These are phyloP conservation scores for Ophiocordyceps camponoti-saundersi DNA, from an alignment of 2,329 filamentous ascomycete species.

Conservation along the genomic window DNA sequence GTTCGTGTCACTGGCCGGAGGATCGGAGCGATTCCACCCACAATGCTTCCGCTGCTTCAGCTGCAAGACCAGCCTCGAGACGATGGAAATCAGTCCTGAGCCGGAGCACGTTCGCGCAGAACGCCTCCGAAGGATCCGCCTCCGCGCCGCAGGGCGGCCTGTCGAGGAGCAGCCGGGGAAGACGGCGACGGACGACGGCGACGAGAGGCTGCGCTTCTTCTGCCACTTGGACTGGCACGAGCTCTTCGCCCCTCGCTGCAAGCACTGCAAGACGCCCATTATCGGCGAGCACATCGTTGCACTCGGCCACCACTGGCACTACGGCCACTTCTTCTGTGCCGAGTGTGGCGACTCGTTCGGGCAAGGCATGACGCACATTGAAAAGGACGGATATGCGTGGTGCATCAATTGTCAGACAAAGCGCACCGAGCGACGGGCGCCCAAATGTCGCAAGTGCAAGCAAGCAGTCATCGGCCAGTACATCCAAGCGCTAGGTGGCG, in stretches of 20 bases:
- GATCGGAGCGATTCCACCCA: slow-evolving; percentile 66
- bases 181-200: slow-evolving; percentile 54
- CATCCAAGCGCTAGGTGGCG: slow-evolving; percentile 70
- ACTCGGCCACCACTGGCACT: slow-evolving; percentile 90
- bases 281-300: slow-evolving; percentile 89
- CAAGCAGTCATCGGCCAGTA: slow-evolving; percentile 79
- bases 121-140: slow-evolving; percentile 55
- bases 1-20: slow-evolving; percentile 68
- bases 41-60: slow-evolving; percentile 83
- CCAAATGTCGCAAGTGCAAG: slow-evolving; percentile 76
- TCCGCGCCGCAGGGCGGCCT: slow-evolving; percentile 38
- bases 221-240: slow-evolving; percentile 99
- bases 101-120: slow-evolving; percentile 54
- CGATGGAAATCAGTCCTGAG: slow-evolving; percentile 91
- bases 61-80: slow-evolving; percentile 78
- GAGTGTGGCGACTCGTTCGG: slow-evolving; percentile 95
- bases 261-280: slow-evolving; percentile 91
- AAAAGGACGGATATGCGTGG: slow-evolving; percentile 97
- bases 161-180: slow-evolving; percentile 45
- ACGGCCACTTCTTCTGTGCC: slow-evolving; percentile 96
- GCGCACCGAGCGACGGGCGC: slow-evolving; percentile 71
- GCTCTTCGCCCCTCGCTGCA: slow-evolving; percentile 79
- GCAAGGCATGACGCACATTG: slow-evolving; percentile 53
- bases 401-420: slow-evolving; percentile 87
- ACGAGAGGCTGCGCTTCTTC: slow-evolving; percentile 67